Conservation (phyloP, 2,329 filamentous ascomycete species). For the Sclerotinia subarctica region DNA sequence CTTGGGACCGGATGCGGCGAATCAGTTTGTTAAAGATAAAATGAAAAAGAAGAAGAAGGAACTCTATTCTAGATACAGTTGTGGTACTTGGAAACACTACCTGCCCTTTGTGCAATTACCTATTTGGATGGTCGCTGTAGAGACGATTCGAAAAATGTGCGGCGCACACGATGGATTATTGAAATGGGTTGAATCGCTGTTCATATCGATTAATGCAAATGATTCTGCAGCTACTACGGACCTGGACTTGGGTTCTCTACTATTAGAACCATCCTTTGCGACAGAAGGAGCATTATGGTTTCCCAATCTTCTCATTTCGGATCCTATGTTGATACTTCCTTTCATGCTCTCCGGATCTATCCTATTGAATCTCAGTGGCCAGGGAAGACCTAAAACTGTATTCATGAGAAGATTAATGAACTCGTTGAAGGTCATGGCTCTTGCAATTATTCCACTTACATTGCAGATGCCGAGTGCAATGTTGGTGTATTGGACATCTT, state of each 20-base stretch:
- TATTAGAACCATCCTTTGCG: constrained; percentile 41
- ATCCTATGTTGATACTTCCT: constrained; percentile 50
- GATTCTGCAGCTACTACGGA: background rate
- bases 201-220: constrained; percentile 7
- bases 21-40: constrained; percentile 28
- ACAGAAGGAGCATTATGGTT: constrained; percentile 61
- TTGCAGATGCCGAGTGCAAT: constrained; percentile 45
- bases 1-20: constrained; percentile 27
- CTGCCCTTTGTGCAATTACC: constrained; percentile 44
- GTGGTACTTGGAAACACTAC: constrained; percentile 39
- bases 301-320: constrained; percentile 51
- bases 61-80: constrained; percentile 40
- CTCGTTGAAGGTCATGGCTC: constrained; percentile 40
- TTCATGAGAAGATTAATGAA: constrained; percentile 34
- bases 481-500: constrained; percentile 50
- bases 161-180: constrained; percentile 44
- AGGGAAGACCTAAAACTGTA: constrained; percentile 19
- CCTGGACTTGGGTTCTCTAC: background rate
- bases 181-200: constrained; percentile 37
- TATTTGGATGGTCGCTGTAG: constrained; percentile 47
- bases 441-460: constrained; percentile 42
- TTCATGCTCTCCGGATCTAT: constrained; percentile 48
- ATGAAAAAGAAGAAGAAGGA: constrained; percentile 31
- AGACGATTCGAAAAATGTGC: constrained; percentile 47
- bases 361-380: constrained; percentile 45